These are phyloP conservation scores for Annulohypoxylon maeteangense DNA, from an alignment of 495 filamentous ascomycete species.

Conservation along the genomic window DNA sequence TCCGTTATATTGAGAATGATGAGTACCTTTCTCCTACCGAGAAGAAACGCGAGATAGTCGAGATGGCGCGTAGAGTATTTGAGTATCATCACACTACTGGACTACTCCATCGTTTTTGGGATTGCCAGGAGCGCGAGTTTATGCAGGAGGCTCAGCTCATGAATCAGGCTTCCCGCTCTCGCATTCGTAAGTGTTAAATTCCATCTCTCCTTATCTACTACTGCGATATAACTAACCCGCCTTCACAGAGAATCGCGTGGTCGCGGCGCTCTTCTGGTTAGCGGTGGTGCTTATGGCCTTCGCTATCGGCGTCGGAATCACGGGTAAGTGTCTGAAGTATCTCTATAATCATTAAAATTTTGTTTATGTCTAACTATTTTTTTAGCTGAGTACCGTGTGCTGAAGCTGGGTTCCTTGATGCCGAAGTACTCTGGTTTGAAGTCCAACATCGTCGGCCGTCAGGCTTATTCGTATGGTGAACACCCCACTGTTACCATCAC, in stretches of 20 bases:
- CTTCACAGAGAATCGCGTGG: not conserved
- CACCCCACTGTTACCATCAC: conserved; percentile 23
- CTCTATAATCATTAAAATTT: not conserved
- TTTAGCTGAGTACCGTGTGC: not conserved
- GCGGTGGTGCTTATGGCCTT: too few relatives aligned
- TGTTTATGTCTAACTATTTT: conserved; percentile 9
- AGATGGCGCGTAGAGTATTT: too few relatives aligned
- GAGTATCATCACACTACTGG: too few relatives aligned
- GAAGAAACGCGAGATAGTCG: too few relatives aligned
- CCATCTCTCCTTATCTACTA: not conserved
- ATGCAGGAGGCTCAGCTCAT: not conserved
- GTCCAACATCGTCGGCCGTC: not conserved
- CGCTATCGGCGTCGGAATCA: not conserved
- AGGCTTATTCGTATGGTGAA: conserved; percentile 28
- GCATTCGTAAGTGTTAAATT: not conserved
- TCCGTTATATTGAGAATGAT: too few relatives aligned
- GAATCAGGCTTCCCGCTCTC: not conserved
- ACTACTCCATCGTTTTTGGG: too few relatives aligned
- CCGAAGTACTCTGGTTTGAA: not conserved
- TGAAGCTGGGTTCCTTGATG: too few relatives aligned
- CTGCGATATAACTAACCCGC: not conserved
- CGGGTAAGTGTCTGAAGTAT: not conserved
- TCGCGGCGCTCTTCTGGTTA: not conserved
- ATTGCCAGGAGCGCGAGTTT: too few relatives aligned
- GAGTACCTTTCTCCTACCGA: too few relatives aligned